Percentiles rank a stretch among this genome's conserved stretches.
These are phyloP conservation scores for Clathrospora elynae DNA, from an alignment of 2,329 filamentous ascomycete genomes.

Conservation along the genomic window DNA sequence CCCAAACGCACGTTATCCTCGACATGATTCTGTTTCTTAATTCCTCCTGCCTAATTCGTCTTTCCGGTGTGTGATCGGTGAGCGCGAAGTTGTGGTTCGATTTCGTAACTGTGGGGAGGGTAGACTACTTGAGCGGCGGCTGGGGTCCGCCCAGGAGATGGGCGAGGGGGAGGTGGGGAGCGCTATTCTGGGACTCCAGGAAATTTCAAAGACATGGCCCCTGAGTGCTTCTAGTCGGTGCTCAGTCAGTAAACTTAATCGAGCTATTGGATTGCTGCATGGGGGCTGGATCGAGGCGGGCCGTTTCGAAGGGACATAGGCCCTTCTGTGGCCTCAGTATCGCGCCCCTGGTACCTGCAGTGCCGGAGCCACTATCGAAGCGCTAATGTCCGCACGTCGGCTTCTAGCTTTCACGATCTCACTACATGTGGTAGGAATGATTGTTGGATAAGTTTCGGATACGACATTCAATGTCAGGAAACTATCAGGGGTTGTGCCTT, in stretches of 20 bases:
- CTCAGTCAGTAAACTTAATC: neutral
- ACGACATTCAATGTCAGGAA: no score
- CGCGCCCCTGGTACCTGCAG: neutral
- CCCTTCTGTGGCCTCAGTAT: neutral
- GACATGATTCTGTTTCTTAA: no score
- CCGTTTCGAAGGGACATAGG: neutral
- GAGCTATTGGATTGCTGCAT: neutral
- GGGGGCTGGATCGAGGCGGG: neutral
- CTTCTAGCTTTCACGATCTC: neutral
- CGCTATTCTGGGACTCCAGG: neutral
- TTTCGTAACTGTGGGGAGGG: no score
- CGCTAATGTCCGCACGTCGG: neutral
- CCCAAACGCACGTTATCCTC: constrained; percentile 19
- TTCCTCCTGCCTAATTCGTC: no score
- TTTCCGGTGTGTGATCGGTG: neutral
- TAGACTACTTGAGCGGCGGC: no score
- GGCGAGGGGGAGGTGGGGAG: no score
- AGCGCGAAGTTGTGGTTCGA: neutral
- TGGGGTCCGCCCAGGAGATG: no score
- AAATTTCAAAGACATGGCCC: neutral
- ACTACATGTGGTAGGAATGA: no score
- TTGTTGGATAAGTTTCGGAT: no score
- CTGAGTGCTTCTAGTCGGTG: neutral
- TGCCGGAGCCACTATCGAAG: neutral
- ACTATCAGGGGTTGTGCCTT: no score